A percentile compares a stretch with the other conserved stretches of the same genome.
These are phyloP conservation scores for Fusarium camptoceras DNA, from an alignment of 2,329 filamentous ascomycete genomes.

Conservation along the genomic window DNA sequence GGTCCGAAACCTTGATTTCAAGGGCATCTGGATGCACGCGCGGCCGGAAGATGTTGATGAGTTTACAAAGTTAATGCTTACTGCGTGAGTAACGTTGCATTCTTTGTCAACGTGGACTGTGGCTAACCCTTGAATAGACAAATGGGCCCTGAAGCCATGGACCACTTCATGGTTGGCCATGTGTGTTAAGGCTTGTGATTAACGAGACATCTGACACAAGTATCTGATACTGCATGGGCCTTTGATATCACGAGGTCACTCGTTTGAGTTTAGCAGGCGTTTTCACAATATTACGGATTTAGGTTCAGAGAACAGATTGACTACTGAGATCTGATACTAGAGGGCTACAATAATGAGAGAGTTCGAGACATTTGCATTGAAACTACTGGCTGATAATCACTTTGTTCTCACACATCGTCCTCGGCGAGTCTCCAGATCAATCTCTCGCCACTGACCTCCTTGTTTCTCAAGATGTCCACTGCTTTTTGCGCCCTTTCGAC, in stretches of 20 bases:
- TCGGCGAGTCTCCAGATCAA: conserved; percentile 53
- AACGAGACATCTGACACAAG: not conserved
- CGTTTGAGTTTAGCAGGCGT: not conserved
- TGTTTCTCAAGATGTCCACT: conserved; percentile 51
- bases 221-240: not conserved
- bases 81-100: conserved; percentile 48
- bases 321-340: not conserved
- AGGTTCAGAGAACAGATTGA: not conserved
- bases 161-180: conserved; percentile 53
- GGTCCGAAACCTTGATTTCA: conserved; percentile 51
- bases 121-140: conserved; percentile 44
- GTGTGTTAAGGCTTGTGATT: conserved; percentile 23
- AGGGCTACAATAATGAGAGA: not conserved
- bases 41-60: conserved; percentile 55
- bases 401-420: not conserved
- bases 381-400: not conserved
- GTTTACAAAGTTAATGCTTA: conserved; percentile 55
- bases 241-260: not conserved
- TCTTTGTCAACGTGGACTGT: not conserved
- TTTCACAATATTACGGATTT: not conserved
- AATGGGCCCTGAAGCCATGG: conserved; percentile 52
- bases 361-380: not conserved
- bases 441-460: conserved; percentile 56
- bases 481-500: conserved; percentile 56
- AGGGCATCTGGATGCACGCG: conserved; percentile 53